Conservation (phyloP, 768 basidiomycete genomes). For the Amanita pallidorosea region DNA sequence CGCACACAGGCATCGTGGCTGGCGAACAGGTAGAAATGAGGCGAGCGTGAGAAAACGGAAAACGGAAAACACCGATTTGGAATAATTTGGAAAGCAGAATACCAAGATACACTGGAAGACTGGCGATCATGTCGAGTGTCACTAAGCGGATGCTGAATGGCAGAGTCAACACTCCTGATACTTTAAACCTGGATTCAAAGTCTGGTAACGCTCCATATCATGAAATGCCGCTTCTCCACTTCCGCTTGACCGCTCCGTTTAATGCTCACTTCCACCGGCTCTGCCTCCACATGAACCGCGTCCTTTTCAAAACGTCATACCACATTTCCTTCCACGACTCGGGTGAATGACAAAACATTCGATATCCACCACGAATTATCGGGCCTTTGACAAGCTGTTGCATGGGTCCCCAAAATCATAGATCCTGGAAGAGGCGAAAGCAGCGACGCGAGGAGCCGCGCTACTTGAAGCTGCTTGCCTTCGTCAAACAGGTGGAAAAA, state of each 20-base stretch:
- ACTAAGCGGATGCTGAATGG: too few species aligned
- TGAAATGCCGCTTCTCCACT: not conserved
- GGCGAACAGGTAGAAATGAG: too few species aligned
- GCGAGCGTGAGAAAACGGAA: too few species aligned
- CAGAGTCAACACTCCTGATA: too few species aligned
- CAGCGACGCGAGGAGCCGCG: slow-evolving; percentile 17
- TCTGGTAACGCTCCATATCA: slow-evolving; percentile 12
- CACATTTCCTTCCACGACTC: slow-evolving; percentile 26
- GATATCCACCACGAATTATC: slow-evolving; percentile 3
- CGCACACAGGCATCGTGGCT: too few species aligned
- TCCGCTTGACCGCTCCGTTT: slow-evolving; percentile 13
- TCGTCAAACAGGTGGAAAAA: slow-evolving; percentile 28
- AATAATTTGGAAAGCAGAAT: too few species aligned
- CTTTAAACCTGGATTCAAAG: not conserved
- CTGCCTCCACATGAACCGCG: slow-evolving; percentile 15
- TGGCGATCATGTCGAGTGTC: too few species aligned
- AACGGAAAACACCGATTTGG: too few species aligned
- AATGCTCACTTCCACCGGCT: slow-evolving; percentile 17
- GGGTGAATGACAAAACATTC: slow-evolving; percentile 28
- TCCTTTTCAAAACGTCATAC: slow-evolving; percentile 22
- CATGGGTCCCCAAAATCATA: slow-evolving; percentile 26
- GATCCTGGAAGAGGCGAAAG: slow-evolving; percentile 23
- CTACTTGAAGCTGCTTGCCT: slow-evolving; percentile 18
- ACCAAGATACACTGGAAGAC: too few species aligned
- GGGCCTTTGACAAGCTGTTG: slow-evolving; percentile 18